phyloP scores from a whole-genome alignment of 1,139 yeast genomes.

The Yamadazyma aaseri region DNA sequence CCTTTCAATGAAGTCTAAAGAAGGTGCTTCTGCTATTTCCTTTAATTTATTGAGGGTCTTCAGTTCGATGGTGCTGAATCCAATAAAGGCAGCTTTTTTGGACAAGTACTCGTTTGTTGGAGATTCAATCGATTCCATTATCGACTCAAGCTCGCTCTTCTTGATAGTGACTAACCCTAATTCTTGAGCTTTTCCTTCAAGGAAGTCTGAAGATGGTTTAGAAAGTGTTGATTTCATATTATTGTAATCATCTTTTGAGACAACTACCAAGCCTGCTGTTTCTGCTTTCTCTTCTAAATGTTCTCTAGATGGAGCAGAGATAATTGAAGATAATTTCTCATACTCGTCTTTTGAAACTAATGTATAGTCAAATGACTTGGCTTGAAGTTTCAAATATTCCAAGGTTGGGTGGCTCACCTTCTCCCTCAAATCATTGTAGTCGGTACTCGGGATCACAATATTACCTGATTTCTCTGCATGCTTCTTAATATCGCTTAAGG shows the following conservation, averaged over 20 bases:
- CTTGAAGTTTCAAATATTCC: conserved; percentile 22
- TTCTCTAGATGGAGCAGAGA: conserved; percentile 33
- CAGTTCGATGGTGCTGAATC: conserved; percentile 19
- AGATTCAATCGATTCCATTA: conserved; percentile 15
- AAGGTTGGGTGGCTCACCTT: conserved; percentile 19
- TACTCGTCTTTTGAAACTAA: conserved; percentile 24
- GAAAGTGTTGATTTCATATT: conserved; percentile 20
- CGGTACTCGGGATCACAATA: conserved; percentile 19
- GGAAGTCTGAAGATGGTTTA: conserved; percentile 23
- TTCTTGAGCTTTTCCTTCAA: conserved; percentile 15
- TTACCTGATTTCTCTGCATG: conserved; percentile 19
- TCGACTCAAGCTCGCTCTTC: conserved; percentile 13
- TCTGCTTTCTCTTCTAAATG: conserved; percentile 34
- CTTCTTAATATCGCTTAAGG: conserved; percentile 9
- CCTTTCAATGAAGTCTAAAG: conserved; percentile 13
- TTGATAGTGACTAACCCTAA: conserved; percentile 18
- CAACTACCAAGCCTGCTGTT: conserved; percentile 30
- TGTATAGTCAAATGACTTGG: conserved; percentile 16
- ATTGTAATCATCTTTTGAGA: conserved; percentile 25
- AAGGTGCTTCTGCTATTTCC: conserved; percentile 17
- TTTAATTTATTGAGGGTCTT: conserved; percentile 16
- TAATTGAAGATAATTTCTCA: conserved; percentile 24
- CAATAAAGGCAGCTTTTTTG: conserved; percentile 17
- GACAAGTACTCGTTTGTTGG: conserved; percentile 27
- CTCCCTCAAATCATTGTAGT: conserved; percentile 21